These are phyloP conservation scores for Amylostereum areolatum DNA, from an alignment of 1,284 basidiomycete genomes.

Conservation along the genomic window DNA sequence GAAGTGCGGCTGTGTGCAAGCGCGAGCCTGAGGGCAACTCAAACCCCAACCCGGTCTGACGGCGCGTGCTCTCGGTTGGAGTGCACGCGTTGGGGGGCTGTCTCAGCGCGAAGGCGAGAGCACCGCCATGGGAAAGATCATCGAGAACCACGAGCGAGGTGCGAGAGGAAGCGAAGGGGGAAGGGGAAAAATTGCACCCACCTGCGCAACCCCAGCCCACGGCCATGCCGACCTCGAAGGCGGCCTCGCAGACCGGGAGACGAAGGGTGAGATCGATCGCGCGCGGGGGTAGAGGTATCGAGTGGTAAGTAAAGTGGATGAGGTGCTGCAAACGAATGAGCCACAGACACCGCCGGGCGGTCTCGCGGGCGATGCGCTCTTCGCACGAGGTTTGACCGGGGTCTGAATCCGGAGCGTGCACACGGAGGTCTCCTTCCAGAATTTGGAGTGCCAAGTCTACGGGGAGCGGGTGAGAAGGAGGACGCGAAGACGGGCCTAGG, in stretches of 20 bases:
- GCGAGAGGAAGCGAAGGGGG: no score
- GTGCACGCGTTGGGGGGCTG: no score
- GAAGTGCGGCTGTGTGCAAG: no score
- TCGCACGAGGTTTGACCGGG: slow-evolving; percentile 49
- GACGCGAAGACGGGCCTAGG: background rate
- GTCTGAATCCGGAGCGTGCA: slow-evolving; percentile 49
- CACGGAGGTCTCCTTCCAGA: slow-evolving; percentile 57
- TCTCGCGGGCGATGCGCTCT: slow-evolving; percentile 60
- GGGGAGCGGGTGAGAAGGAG: background rate
- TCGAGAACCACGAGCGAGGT: no score
- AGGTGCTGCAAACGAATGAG: slow-evolving; percentile 48
- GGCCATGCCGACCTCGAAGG: slow-evolving; percentile 57
- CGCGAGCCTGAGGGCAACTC: no score
- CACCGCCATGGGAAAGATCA: no score
- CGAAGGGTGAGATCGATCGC: slow-evolving; percentile 50
- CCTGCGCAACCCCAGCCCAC: no score
- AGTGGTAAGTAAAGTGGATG: slow-evolving; percentile 12
- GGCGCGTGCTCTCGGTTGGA: no score
- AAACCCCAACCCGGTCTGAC: no score
- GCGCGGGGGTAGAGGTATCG: slow-evolving; percentile 21
- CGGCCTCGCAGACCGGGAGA: slow-evolving; percentile 70
- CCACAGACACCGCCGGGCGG: slow-evolving; percentile 73
- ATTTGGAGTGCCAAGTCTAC: slow-evolving; percentile 63
- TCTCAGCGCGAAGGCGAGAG: no score
- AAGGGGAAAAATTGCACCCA: no score